These are phyloP conservation scores for Jimgerdemannia flammicorona DNA, from an alignment of 192 early-diverging fungal species.

Conservation along the genomic window DNA sequence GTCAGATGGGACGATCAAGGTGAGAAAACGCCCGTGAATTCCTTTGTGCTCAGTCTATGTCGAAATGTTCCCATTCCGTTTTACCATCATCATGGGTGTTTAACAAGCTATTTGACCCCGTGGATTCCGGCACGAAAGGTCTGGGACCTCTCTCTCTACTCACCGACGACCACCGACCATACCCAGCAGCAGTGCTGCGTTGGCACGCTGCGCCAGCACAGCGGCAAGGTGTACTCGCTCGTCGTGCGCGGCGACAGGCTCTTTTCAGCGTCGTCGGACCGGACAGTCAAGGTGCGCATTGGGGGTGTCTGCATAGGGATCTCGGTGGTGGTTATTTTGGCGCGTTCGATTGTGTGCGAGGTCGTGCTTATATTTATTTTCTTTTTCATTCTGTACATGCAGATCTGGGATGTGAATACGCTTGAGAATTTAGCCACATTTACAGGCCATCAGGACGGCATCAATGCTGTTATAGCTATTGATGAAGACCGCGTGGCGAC, in stretches of 20 bases:
- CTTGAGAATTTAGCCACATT: conserved; percentile 45
- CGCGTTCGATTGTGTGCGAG: too few species aligned
- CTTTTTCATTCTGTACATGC: not conserved
- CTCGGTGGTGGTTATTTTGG: too few species aligned
- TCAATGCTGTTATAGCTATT: conserved; percentile 46
- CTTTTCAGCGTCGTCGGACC: conserved; percentile 49
- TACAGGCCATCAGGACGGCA: conserved; percentile 47
- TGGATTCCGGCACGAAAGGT: not conserved
- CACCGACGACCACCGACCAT: not conserved
- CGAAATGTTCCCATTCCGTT: too few species aligned
- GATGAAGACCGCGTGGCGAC: conserved; percentile 29
- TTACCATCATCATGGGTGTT: too few species aligned
- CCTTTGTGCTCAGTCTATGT: too few species aligned
- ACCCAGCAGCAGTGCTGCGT: conserved; percentile 15
- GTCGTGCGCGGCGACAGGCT: conserved; percentile 36
- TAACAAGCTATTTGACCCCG: not conserved
- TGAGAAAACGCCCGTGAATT: conserved; percentile 12
- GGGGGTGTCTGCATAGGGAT: too few species aligned
- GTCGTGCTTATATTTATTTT: not conserved
- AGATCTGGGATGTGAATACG: conserved; percentile 38
- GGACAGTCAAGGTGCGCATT: conserved; percentile 41
- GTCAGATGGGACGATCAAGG: conserved; percentile 55
- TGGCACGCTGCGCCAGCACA: conserved; percentile 37
- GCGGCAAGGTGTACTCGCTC: conserved; percentile 50
- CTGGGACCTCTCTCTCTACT: not conserved